Evolutionary conservation across 1,139 yeast genomes (phyloP).

Genomic region (Protomyces pachydermus): DNA sequence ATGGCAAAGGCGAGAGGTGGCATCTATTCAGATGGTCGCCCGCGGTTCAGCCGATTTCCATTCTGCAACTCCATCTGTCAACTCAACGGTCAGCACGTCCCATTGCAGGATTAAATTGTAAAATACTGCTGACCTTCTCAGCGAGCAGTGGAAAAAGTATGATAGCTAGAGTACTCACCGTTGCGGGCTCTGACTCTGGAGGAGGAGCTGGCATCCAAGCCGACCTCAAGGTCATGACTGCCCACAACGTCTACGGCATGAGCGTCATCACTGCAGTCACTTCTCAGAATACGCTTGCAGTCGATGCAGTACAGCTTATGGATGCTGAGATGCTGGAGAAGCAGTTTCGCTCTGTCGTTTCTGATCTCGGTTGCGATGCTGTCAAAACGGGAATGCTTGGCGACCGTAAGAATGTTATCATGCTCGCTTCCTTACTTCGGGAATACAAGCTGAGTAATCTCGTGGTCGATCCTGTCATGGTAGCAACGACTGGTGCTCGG

Average conservation of each 20-base stretch:
- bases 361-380: slow-evolving; percentile 62
- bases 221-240: slow-evolving; percentile 75
- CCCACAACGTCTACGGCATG: slow-evolving; percentile 72
- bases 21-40: no score
- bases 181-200: slow-evolving; percentile 65
- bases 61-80: no score
- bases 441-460: slow-evolving; percentile 40
- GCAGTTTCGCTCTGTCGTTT: slow-evolving; percentile 53
- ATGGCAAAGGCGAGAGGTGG: no score
- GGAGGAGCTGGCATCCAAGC: slow-evolving; percentile 98
- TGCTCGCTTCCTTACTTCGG: slow-evolving; percentile 44
- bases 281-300: slow-evolving; percentile 67
- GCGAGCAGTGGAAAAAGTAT: not conserved
- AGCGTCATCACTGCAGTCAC: slow-evolving; percentile 80
- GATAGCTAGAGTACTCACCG: slow-evolving; percentile 30
- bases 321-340: slow-evolving; percentile 45
- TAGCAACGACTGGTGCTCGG: slow-evolving; percentile 26
- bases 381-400: slow-evolving; percentile 66
- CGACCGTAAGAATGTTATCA: slow-evolving; percentile 54
- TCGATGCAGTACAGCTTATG: slow-evolving; percentile 49
- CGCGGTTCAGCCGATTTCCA: no score
- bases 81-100: no score
- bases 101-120: no score
- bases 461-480: slow-evolving; percentile 59
- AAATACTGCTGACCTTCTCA: no score